phyloP scores from a whole-genome alignment of 2,329 filamentous ascomycete species.

The Diaporthe sp. region DNA sequence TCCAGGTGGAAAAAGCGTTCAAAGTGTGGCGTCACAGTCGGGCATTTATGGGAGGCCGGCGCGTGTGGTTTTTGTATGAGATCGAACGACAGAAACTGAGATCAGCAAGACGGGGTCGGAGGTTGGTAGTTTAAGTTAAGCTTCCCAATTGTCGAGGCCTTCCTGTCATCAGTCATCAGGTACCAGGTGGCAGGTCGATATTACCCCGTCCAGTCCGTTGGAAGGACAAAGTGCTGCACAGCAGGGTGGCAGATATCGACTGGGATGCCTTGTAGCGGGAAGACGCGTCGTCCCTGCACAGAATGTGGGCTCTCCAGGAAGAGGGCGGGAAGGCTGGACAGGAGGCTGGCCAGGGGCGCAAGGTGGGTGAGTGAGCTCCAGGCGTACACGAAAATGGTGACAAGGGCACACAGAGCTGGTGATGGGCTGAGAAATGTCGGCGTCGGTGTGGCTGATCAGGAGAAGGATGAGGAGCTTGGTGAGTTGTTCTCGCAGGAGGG shows the following conservation, averaged over 20 bases:
- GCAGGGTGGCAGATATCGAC: slow-evolving; percentile 5
- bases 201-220: not conserved
- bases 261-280: slow-evolving; percentile 22
- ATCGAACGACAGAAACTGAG: slow-evolving; percentile 8
- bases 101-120: slow-evolving; percentile 4
- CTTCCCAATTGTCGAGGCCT: not conserved
- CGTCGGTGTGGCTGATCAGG: not conserved
- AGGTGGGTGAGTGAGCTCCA: not conserved
- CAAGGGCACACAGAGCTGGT: not conserved
- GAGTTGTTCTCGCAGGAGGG: not conserved
- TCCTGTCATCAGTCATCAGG: slow-evolving; percentile 15
- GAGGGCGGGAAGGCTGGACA: not conserved
- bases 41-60: slow-evolving; percentile 6
- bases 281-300: slow-evolving; percentile 28
- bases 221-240: not conserved
- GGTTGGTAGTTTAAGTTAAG: slow-evolving; percentile 4
- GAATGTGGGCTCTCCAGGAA: not conserved
- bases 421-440: not conserved
- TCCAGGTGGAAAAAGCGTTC: slow-evolving; percentile 18
- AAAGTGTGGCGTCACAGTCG: slow-evolving; percentile 22
- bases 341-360: not conserved
- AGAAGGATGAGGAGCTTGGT: not conserved
- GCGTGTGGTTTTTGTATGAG: slow-evolving; percentile 1
- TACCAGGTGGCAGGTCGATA: slow-evolving; percentile 19
- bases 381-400: not conserved